A percentile compares a stretch with the other conserved stretches of the same genome.
Evolutionary conservation across 2,329 filamentous ascomycete species (phyloP).

Genomic region (Talaromyces rugulosus): DNA sequence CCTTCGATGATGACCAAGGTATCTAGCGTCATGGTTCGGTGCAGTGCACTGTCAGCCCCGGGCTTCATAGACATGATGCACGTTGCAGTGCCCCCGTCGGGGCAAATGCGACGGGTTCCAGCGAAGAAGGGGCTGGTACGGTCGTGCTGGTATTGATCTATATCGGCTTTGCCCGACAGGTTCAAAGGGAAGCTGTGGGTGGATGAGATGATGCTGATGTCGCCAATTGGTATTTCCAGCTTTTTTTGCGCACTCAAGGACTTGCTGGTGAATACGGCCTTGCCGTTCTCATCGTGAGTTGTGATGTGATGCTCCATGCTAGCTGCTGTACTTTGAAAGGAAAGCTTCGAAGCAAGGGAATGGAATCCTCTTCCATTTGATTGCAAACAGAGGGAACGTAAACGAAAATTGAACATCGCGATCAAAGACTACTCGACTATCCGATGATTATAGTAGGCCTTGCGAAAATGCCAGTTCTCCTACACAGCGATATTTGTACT

Average conservation of each 20-base stretch:
- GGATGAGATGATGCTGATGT: slow-evolving; percentile 3
- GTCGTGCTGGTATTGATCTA: slow-evolving; percentile 3
- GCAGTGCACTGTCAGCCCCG: slow-evolving; percentile 42
- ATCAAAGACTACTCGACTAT: not conserved
- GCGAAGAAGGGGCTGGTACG: slow-evolving; percentile 5
- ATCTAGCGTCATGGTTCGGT: slow-evolving; percentile 53
- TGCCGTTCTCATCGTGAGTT: not conserved
- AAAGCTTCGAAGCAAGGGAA: not conserved
- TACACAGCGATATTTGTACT: not conserved
- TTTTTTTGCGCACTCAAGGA: not conserved
- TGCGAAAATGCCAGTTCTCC: not conserved
- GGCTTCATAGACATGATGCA: slow-evolving; percentile 23
- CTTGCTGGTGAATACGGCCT: slow-evolving; percentile 1
- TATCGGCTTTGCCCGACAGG: not conserved
- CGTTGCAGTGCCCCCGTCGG: not conserved
- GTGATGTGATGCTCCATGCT: slow-evolving; percentile 5
- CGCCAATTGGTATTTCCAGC: slow-evolving; percentile 2
- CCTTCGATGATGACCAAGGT: slow-evolving; percentile 55
- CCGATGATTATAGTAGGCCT: not conserved
- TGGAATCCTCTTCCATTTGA: not conserved
- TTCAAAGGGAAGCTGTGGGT: not conserved
- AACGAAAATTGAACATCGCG: not conserved
- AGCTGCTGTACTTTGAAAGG: not conserved
- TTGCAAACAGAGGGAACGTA: not conserved
- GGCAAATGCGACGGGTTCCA: slow-evolving; percentile 1